These are phyloP conservation scores for Ophiocordyceps camponoti-leonardi DNA, from an alignment of 2,329 filamentous ascomycete species.

Conservation along the genomic window DNA sequence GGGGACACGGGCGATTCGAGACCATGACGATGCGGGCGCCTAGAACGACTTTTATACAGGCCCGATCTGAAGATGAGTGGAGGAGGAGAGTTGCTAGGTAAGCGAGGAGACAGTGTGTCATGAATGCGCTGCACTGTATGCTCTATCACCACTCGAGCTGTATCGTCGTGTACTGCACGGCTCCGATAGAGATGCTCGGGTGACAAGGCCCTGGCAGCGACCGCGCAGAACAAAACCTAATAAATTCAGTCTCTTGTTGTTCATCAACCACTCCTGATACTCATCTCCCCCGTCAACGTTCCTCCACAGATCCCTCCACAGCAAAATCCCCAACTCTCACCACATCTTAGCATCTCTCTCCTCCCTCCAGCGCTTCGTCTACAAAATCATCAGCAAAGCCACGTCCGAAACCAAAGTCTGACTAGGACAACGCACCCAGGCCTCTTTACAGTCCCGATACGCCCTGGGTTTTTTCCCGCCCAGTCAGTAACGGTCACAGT, in stretches of 20 bases:
- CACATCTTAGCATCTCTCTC: conserved; percentile 5
- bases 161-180: no score
- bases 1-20: conserved; percentile 18
- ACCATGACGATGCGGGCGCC: neutral
- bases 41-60: neutral
- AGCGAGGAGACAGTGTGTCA: neutral
- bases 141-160: neutral
- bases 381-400: neutral
- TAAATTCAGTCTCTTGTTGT: no score
- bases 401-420: neutral
- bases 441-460: conserved; percentile 87
- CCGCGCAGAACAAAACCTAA: neutral
- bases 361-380: conserved; percentile 8
- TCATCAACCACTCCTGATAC: no score
- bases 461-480: conserved; percentile 36
- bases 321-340: conserved; percentile 1
- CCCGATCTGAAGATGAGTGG: neutral
- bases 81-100: neutral
- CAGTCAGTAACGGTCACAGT: neutral
- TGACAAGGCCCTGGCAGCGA: no score
- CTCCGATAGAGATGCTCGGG: no score
- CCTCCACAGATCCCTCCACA: neutral
- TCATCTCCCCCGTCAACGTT: no score
- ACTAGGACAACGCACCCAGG: conserved; percentile 48
- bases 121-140: neutral